Evolutionary conservation across 2,329 filamentous ascomycete species (phyloP).

Genomic region (Pezicula carpinea): DNA sequence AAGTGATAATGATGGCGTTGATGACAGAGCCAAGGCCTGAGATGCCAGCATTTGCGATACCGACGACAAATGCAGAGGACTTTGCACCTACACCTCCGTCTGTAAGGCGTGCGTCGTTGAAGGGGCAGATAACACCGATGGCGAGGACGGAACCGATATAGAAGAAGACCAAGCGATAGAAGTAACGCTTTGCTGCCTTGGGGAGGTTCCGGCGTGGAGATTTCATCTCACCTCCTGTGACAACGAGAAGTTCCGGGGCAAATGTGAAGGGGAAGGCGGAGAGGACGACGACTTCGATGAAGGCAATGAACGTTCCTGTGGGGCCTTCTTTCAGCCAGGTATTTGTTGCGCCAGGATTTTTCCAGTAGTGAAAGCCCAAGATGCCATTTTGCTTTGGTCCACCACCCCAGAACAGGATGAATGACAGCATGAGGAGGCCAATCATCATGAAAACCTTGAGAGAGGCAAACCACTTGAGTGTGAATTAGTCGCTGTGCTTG

Average conservation of each 20-base stretch:
- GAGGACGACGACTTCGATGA: slow-evolving; percentile 42
- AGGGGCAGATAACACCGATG: slow-evolving; percentile 57
- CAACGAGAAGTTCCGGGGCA: slow-evolving; percentile 47
- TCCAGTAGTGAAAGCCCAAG: slow-evolving; percentile 44
- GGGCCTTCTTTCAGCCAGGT: slow-evolving; percentile 34
- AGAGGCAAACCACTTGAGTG: slow-evolving; percentile 23
- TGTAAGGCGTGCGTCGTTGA: slow-evolving; percentile 44
- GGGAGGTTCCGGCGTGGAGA: slow-evolving; percentile 55
- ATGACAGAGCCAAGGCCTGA: slow-evolving; percentile 45
- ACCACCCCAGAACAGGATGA: slow-evolving; percentile 29
- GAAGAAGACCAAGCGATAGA: slow-evolving; percentile 59
- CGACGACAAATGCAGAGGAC: slow-evolving; percentile 45
- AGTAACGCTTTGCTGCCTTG: slow-evolving; percentile 52
- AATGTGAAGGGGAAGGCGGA: slow-evolving; percentile 47
- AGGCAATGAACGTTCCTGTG: slow-evolving; percentile 47
- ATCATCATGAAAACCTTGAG: slow-evolving; percentile 29
- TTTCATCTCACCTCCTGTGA: slow-evolving; percentile 54
- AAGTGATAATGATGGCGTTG: slow-evolving; percentile 51
- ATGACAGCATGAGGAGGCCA: slow-evolving; percentile 9
- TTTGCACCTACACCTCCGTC: slow-evolving; percentile 47
- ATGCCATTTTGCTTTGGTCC: slow-evolving; percentile 24
- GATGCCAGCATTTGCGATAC: slow-evolving; percentile 44
- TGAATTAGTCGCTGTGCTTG: neutral
- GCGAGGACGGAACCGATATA: slow-evolving; percentile 52
- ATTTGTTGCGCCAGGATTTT: slow-evolving; percentile 40